phyloP scores from a whole-genome alignment of 192 early-diverging fungal genomes.

The Backusella liffmaniae region DNA sequence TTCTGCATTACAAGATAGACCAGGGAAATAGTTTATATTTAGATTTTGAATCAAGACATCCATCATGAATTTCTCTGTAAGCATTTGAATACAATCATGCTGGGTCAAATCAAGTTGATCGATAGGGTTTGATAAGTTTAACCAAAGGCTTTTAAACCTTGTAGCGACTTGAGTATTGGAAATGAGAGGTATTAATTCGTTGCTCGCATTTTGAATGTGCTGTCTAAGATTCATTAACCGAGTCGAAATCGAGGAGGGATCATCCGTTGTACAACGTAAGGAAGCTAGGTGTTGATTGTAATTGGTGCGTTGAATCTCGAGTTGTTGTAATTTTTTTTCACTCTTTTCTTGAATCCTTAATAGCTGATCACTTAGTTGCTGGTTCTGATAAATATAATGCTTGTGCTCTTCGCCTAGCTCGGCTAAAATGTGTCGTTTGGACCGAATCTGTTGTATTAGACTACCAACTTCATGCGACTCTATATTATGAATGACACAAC shows the following conservation, averaged over 20 bases:
- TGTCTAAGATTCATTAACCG: conserved; percentile 37
- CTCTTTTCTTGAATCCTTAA: neutral
- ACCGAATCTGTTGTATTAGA: neutral
- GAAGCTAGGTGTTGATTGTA: conserved; percentile 22
- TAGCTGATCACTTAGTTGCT: neutral
- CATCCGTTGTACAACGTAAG: conserved; percentile 46
- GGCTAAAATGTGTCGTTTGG: neutral
- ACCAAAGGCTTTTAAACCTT: neutral
- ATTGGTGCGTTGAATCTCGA: conserved; percentile 11
- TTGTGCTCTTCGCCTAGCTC: neutral
- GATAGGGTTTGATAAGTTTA: neutral
- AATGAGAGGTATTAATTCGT: conserved; percentile 23
- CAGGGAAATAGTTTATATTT: conserved; percentile 8
- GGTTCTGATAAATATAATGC: neutral
- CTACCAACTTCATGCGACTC: neutral
- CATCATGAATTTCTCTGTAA: conserved; percentile 17
- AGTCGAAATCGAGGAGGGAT: conserved; percentile 36
- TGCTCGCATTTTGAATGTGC: conserved; percentile 29
- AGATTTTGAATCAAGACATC: conserved; percentile 13
- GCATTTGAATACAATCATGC: neutral
- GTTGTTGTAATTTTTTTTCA: conserved; percentile 6
- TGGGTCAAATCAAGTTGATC: neutral
- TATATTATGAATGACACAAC: neutral
- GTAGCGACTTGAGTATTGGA: conserved; percentile 12
- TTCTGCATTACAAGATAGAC: neutral